Conservation (phyloP, 495 filamentous ascomycete species). For the Ramalina peruviana region DNA sequence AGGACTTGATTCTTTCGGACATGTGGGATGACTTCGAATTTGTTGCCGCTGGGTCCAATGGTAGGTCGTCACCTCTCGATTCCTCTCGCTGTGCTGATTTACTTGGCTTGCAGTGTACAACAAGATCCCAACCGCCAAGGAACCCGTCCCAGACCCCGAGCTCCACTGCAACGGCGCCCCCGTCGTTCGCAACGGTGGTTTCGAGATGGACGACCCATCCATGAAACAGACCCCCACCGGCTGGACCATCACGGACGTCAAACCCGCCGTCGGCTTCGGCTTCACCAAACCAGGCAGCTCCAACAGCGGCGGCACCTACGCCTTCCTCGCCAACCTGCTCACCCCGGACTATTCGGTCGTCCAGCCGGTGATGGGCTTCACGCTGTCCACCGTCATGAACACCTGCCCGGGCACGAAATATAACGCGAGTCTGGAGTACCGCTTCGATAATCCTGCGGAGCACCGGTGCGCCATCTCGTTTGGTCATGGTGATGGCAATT, state of each 20-base stretch:
- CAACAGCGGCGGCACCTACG: conserved; percentile 4
- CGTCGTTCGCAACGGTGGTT: not conserved
- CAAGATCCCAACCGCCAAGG: not conserved
- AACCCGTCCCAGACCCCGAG: not conserved
- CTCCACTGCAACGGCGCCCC: conserved; percentile 1
- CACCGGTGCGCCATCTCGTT: not conserved
- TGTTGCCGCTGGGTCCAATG: not conserved
- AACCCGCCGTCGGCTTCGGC: not conserved
- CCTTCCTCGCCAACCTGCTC: conserved; percentile 3
- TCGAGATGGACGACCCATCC: not conserved
- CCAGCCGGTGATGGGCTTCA: not conserved
- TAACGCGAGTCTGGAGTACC: not conserved
- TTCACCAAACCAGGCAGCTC: conserved; percentile 4
- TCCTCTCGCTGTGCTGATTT: not conserved
- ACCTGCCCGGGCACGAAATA: not conserved
- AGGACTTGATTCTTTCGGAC: not conserved
- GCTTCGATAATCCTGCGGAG: not conserved
- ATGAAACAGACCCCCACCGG: not conserved
- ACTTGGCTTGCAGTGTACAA: not conserved
- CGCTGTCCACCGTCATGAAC: not conserved
- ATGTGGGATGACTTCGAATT: not conserved
- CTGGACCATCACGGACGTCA: not conserved
- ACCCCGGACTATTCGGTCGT: not conserved
- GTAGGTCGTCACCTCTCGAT: not conserved
- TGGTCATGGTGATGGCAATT: too few relatives aligned